Evolutionary conservation across 164 flowering plant species (phyloP).

Genomic region (Nymphaea colorata): DNA sequence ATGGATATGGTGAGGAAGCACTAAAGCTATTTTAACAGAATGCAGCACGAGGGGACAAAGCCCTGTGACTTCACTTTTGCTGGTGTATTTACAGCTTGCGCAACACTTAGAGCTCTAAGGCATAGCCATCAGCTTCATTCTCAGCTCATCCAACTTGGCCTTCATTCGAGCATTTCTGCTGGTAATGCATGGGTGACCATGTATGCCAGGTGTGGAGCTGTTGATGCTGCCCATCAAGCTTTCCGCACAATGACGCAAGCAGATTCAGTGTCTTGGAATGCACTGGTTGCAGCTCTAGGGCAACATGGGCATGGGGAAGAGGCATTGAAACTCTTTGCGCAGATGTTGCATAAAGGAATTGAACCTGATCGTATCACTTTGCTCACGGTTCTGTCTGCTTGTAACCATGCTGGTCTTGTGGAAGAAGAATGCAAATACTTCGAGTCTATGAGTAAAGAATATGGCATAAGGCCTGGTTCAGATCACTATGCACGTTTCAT

Average conservation of each 20-base stretch:
- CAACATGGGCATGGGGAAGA: constrained; percentile 65
- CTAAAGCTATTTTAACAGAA: constrained; percentile 47
- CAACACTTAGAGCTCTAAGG: constrained; percentile 60
- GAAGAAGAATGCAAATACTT: constrained; percentile 50
- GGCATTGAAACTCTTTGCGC: constrained; percentile 47
- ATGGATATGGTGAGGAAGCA: constrained; percentile 62
- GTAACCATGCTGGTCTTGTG: constrained; percentile 70
- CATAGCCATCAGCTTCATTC: constrained; percentile 39
- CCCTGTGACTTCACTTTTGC: constrained; percentile 76
- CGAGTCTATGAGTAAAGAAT: constrained; percentile 30
- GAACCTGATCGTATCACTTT: constrained; percentile 62
- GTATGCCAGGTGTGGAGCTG: constrained; percentile 72
- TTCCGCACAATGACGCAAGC: constrained; percentile 45
- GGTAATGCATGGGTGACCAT: constrained; percentile 68
- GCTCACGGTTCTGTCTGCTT: constrained; percentile 67
- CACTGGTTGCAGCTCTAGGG: constrained; percentile 58
- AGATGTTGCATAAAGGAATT: constrained; percentile 47
- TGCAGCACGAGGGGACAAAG: constrained; percentile 33
- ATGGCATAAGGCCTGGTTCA: constrained; percentile 52
- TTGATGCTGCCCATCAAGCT: constrained; percentile 37
- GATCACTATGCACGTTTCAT: constrained; percentile 76
- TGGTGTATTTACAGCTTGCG: constrained; percentile 57
- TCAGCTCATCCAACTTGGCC: constrained; percentile 40
- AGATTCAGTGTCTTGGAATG: constrained; percentile 51
- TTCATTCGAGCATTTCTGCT: constrained; percentile 61